These are phyloP conservation scores for Spencermartinsiella ligniputridi DNA, from an alignment of 1,139 yeast genomes.

Conservation along the genomic window DNA sequence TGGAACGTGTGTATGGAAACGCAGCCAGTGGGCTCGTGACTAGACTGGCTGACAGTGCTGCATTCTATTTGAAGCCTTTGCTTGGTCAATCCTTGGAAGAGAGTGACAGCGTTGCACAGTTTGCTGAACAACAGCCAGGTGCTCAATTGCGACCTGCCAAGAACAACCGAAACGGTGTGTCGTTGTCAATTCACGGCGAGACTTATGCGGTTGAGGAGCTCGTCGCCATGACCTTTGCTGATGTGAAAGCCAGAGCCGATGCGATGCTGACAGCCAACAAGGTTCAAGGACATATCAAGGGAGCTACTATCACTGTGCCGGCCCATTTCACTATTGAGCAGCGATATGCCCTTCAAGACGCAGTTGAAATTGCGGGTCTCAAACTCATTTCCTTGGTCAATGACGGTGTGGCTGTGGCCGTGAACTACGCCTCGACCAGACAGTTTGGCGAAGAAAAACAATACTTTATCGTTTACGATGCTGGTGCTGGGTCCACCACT, in stretches of 20 bases:
- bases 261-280: conserved; percentile 37
- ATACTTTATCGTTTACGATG: conserved; percentile 74
- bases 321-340: conserved; percentile 62
- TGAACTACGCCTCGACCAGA: conserved; percentile 60
- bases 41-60: conserved; percentile 68
- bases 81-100: conserved; percentile 58
- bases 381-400: conserved; percentile 66
- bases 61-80: conserved; percentile 63
- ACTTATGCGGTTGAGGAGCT: conserved; percentile 69
- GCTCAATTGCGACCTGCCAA: conserved; percentile 46
- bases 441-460: conserved; percentile 41
- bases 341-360: conserved; percentile 67
- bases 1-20: conserved; percentile 77
- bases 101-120: conserved; percentile 40
- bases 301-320: conserved; percentile 74
- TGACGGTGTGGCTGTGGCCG: conserved; percentile 88
- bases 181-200: conserved; percentile 45
- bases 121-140: conserved; percentile 70
- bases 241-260: conserved; percentile 60
- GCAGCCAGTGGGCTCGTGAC: conserved; percentile 66
- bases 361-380: conserved; percentile 68
- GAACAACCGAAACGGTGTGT: conserved; percentile 48
- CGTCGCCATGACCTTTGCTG: conserved; percentile 74
- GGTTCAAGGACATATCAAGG: conserved; percentile 45
- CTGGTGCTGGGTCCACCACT: conserved; percentile 89